Evolutionary conservation across 805 yeast genomes (phyloP), one percentile per base, ranked within the genome.

Genomic region (Lipomyces oligophaga): DNA sequence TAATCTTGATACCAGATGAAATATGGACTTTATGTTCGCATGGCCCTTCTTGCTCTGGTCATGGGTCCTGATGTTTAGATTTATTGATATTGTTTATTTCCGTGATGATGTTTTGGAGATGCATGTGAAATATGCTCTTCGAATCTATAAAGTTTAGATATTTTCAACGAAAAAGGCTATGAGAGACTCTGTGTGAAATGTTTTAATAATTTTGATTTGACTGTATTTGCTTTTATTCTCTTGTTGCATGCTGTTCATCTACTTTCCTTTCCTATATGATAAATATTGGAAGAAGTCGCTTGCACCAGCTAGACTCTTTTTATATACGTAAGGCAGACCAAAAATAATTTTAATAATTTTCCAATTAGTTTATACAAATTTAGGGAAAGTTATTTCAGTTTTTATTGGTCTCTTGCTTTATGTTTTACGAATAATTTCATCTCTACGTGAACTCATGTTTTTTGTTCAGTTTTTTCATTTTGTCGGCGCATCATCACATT

Each of bases 11-110:
- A 35, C n/a, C 32, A 60, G 60, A 93, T 93, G 98, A 84, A 95
- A 69, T 90, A 93, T 66, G 99, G 99, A 53, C 76, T 93, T 67
- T 93, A 83, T 65, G 96, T 94, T 38, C 88, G 99, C 77, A 93
- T 93, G 99, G 98, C 99, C 8, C 74, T 93, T 60, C 77, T 93
- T 65, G 96, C 97, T 45, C 84, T 93, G 95, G 98, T 94, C 55
- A 81, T 93, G 69, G 97, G 97, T n/a, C 46, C 55, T n/a, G 41
- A 36, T 22, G 10, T 31, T 31, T 50, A 38, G 34, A 15, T 13
- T 22, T 26, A 7, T 16, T 33, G 16, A 33, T 33, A 15, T n/a
- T n/a, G n/a, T n/a, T n/a, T n/a, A n/a, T n/a, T n/a, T n/a, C n/a
- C n/a, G n/a, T n/a, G n/a, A n/a, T n/a, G n/a, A n/a, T n/a, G n/a